Base-by-base conservation (phyloP, 805 yeast species). In the Nakazawaea ishiwadae region DNA sequence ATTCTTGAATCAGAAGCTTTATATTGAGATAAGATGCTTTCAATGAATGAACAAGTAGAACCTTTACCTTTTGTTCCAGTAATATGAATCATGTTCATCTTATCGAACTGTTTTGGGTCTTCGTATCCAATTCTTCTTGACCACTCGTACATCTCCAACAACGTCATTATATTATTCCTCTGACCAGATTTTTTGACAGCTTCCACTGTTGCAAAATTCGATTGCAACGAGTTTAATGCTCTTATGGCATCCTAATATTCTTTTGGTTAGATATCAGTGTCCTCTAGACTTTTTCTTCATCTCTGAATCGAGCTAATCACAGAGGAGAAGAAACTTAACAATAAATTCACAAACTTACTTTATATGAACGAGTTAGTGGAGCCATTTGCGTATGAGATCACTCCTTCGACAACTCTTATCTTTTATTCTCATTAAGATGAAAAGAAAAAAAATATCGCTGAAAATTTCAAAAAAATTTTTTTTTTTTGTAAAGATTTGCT, bases 1-100 rank as follows among this genome's bases (percentile, higher is more conserved):
- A 82, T 64, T 23, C 58, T 33, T 4, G 35, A 24, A 20, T 58
- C 36, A 8, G 37, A 29, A 16, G 30, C 16, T 20, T 38, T 65
- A 53, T 87, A 87, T 55, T 87, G 87, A 6, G 62, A 55, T 46
- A 95, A 61, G 30, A 95, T 87, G 2, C 93, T 79, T 53, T 86
- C 85, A 2, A 89, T 77, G 56, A 93, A 93, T 0, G 99, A 96
- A 62, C 97, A 91, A 0, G 98, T 91, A 0, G 97, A 89, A 1
- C 99, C 99, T 64, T 93, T 93, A 11, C 99, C 99, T 59, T 93
- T 93, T 1, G 99, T 93, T 16, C 99, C 99, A 0, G 99, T 90
- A 28, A 95, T 83, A 56, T 93, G 99, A 31, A 93, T 73, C 2
- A 89, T 72, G 51, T 90, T 90, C 51, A 93, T 60, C 46, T 62